Conservation (phyloP, 192 early-diverging fungal genomes). For the Backusella australiensis region DNA sequence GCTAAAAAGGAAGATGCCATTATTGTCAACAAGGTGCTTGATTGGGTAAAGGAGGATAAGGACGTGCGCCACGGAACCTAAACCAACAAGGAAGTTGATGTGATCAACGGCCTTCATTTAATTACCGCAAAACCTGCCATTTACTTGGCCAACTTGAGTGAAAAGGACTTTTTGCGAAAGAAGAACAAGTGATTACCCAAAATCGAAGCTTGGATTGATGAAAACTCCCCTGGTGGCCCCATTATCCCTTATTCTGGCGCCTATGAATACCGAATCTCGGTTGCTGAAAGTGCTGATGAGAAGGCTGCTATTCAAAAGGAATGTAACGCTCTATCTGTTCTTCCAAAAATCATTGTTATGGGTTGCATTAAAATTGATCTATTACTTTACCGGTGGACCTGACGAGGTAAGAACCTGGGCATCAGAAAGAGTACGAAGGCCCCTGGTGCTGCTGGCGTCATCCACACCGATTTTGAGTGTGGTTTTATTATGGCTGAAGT, state of each 20-base stretch:
- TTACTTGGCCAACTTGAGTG: constrained; percentile 89
- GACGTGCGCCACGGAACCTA: constrained; percentile 89
- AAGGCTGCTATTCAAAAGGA: constrained; percentile 63
- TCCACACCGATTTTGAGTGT: constrained; percentile 84
- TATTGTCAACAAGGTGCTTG: constrained; percentile 71
- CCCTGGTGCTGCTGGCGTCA: constrained; percentile 91
- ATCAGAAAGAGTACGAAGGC: constrained; percentile 51
- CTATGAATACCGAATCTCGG: constrained; percentile 59
- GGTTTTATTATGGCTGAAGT: constrained; percentile 95
- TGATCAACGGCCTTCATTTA: constrained; percentile 83
- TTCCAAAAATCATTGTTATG: constrained; percentile 89
- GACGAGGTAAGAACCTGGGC: constrained; percentile 92
- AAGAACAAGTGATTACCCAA: constrained; percentile 82
- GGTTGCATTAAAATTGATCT: constrained; percentile 88
- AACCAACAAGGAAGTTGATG: constrained; percentile 85
- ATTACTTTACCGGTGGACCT: constrained; percentile 93
- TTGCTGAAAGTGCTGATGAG: constrained; percentile 46
- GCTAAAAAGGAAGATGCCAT: constrained; percentile 83
- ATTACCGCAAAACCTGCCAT: constrained; percentile 96
- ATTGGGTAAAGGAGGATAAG: constrained; percentile 72
- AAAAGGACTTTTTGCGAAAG: constrained; percentile 87
- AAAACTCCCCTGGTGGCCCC: constrained; percentile 84
- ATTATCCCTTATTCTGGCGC: constrained; percentile 92
- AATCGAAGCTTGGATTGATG: constrained; percentile 92
- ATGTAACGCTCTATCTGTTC: constrained; percentile 60